A percentile compares a stretch with the other conserved stretches of the same genome.
phyloP scores from a whole-genome alignment of 805 yeast genomes.

The Metschnikowia amazonensis region DNA sequence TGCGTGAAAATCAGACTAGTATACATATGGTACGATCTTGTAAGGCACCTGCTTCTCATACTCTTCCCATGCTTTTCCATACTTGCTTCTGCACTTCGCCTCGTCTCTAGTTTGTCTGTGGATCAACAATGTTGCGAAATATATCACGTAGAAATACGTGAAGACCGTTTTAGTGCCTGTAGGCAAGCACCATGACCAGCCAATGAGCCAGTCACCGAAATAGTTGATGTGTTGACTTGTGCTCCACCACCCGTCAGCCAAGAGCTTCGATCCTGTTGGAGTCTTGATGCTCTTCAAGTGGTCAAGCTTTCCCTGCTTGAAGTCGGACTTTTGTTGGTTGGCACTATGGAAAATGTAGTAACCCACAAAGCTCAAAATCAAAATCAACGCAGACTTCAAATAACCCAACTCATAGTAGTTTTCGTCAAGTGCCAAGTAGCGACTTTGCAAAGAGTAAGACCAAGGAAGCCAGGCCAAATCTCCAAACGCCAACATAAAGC shows the following conservation, averaged over 20 bases:
- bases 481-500: conserved; percentile 93
- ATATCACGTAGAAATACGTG: conserved; percentile 82
- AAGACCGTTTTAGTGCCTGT: conserved; percentile 78
- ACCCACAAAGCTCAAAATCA: conserved; percentile 55
- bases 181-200: conserved; percentile 88
- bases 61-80: conserved; percentile 81
- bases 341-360: conserved; percentile 79
- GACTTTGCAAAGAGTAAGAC: conserved; percentile 80
- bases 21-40: conserved; percentile 74
- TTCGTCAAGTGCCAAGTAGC: conserved; percentile 60
- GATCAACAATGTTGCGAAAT: conserved; percentile 74
- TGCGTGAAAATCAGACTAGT: not conserved
- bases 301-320: conserved; percentile 71
- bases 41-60: conserved; percentile 81
- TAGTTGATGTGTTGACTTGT: conserved; percentile 89
- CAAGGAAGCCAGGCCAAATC: conserved; percentile 92
- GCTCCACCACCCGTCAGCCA: conserved; percentile 97
- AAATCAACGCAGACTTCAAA: conserved; percentile 35
- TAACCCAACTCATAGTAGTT: conserved; percentile 55
- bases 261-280: conserved; percentile 69
- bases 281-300: conserved; percentile 67
- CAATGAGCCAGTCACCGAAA: conserved; percentile 91
- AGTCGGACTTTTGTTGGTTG: conserved; percentile 79
- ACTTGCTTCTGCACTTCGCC: conserved; percentile 80
- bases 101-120: conserved; percentile 94